These are phyloP conservation scores for Penicillium chermesinum DNA, from an alignment of 495 filamentous ascomycete species.

Conservation along the genomic window DNA sequence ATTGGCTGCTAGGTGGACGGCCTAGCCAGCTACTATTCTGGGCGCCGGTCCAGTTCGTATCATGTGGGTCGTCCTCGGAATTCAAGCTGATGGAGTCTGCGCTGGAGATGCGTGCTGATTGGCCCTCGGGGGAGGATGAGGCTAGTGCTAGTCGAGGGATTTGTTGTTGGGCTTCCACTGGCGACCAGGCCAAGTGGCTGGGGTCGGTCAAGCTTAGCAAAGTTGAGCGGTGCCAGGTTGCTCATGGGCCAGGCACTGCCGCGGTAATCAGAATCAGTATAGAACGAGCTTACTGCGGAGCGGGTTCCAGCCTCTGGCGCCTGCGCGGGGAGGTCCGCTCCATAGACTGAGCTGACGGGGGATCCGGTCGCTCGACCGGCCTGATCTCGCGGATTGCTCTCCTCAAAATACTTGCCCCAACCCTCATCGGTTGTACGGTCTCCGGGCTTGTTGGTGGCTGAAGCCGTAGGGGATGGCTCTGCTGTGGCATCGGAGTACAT, in stretches of 20 bases:
- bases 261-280: slow-evolving; percentile 33
- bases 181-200: slow-evolving; percentile 49
- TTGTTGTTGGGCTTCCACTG: slow-evolving; percentile 64
- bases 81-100: slow-evolving; percentile 51
- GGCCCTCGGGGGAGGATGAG: slow-evolving; percentile 49
- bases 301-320: slow-evolving; percentile 9
- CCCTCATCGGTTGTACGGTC: slow-evolving; percentile 52
- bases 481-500: slow-evolving; percentile 17
- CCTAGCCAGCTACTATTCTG: slow-evolving; percentile 40
- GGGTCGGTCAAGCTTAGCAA: slow-evolving; percentile 37
- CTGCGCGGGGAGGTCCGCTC: slow-evolving; percentile 1
- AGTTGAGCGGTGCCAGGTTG: slow-evolving; percentile 30
- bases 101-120: slow-evolving; percentile 60
- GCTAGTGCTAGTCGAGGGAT: slow-evolving; percentile 37
- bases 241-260: slow-evolving; percentile 38
- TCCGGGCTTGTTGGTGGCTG: slow-evolving; percentile 24
- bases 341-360: slow-evolving; percentile 23
- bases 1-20: slow-evolving; percentile 55
- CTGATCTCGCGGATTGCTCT: slow-evolving; percentile 44
- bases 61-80: slow-evolving; percentile 50
- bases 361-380: slow-evolving; percentile 24
- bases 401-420: slow-evolving; percentile 58
- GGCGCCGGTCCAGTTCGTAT: slow-evolving; percentile 46
- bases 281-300: slow-evolving; percentile 24
- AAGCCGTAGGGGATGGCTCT: slow-evolving; percentile 20